Conservation (phyloP, 1,284 basidiomycete genomes). For the Apiotrichum laibachii region DNA sequence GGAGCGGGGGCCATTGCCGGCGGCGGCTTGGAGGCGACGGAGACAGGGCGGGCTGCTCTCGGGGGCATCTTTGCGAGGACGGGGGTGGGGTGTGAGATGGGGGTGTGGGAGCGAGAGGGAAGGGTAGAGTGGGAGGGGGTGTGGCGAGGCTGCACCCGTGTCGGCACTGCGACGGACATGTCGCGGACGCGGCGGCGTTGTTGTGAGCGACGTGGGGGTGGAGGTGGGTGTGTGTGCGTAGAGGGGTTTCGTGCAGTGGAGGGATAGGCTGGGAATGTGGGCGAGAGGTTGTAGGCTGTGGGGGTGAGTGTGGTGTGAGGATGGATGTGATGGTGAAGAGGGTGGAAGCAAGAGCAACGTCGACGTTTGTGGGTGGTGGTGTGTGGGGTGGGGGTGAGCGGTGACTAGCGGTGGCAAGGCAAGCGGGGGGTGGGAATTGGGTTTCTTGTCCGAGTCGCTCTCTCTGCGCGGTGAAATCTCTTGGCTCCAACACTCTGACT, state of each 20-base stretch:
- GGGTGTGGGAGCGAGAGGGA: not conserved
- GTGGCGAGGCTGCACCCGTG: conserved; percentile 6
- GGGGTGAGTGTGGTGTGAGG: too few species aligned
- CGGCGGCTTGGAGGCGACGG: not conserved
- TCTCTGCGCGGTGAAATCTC: too few species aligned
- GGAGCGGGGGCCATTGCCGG: not conserved
- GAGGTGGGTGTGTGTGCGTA: not conserved
- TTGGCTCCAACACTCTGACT: too few species aligned
- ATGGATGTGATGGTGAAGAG: too few species aligned
- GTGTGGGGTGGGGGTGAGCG: too few species aligned
- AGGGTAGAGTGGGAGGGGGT: not conserved
- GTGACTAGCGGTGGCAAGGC: too few species aligned
- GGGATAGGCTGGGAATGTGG: too few species aligned
- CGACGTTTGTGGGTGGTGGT: too few species aligned
- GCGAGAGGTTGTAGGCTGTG: too few species aligned
- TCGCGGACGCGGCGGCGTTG: not conserved
- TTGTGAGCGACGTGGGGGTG: not conserved
- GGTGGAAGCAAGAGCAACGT: too few species aligned
- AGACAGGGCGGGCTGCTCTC: conserved; percentile 3
- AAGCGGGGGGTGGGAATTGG: too few species aligned
- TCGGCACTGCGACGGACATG: conserved; percentile 12
- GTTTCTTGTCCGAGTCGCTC: too few species aligned
- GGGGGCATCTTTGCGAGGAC: conserved; percentile 14
- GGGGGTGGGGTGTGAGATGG: conserved; percentile 10
- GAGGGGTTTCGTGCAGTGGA: not conserved